phyloP scores from a whole-genome alignment of 1,284 basidiomycete genomes.

The Rhodotorula sp. region DNA sequence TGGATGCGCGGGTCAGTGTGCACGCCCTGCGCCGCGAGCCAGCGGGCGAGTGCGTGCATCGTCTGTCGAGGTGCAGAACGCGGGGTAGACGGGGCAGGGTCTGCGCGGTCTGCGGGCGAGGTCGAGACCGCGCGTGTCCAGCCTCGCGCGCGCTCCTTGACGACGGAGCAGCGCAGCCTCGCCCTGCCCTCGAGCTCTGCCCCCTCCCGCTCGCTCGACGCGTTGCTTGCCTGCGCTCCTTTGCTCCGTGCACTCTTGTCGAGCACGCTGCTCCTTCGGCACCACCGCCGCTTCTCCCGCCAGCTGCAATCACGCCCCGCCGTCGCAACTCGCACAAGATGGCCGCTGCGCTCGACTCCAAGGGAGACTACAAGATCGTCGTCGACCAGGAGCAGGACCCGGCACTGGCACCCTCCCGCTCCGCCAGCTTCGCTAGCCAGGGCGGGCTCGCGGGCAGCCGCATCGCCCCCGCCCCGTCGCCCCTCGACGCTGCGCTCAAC shows the following conservation, averaged over 20 bases:
- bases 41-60: conserved; percentile 5
- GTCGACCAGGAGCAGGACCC: conserved; percentile 27
- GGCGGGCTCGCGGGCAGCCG: neutral
- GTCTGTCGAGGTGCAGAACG: neutral
- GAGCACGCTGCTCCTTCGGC: neutral
- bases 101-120: no score
- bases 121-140: neutral
- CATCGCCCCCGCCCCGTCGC: neutral
- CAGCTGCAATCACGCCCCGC: neutral
- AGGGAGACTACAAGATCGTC: conserved; percentile 37
- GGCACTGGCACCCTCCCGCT: conserved; percentile 1
- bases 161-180: neutral
- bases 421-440: conserved; percentile 1
- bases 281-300: neutral
- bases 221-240: no score
- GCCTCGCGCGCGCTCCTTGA: no score
- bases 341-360: conserved; percentile 11
- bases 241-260: neutral
- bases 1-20: conserved; percentile 5
- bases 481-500: conserved; percentile 20
- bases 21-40: conserved; percentile 5
- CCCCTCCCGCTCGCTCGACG: neutral
- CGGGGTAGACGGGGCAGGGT: no score
- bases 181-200: neutral
- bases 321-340: neutral